Evolutionary conservation across 2,329 filamentous ascomycete species (phyloP), one percentile per base, ranked within the genome.

Genomic region (Nemania sp.): DNA sequence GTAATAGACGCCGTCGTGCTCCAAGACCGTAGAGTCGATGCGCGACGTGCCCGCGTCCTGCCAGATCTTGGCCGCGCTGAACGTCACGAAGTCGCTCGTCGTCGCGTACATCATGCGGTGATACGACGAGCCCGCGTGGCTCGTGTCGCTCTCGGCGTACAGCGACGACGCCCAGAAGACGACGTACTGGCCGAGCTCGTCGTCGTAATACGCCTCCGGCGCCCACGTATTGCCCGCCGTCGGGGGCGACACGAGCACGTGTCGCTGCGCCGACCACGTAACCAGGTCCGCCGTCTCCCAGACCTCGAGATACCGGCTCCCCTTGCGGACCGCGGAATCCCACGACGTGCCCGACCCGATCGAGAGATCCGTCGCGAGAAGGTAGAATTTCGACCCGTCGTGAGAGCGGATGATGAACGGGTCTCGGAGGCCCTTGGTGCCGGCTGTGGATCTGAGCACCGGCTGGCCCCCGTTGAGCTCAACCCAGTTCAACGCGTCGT

Each of bases 181-280:
- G 4, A 78, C 54, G 29, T 81, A 83, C 0, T 72, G 67, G 9
- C 76, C 75, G 10, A 79, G 71, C 0, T 72, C 72, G 0, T 75
- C 68, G 13, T 83, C 80, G 57, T 79, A 83, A 66, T 79, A 82
- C 0, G 81, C 81, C 46, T 83, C 81, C 0, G 81, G 81, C 0
- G 81, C 81, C 81, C 81, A 83, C 0, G 82, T 84, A 51, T 82
- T 84, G 2, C 81, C 82, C 0, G 81, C 81, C 0, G 75, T 79
- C 1, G 74, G 62, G 0, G 81, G 80, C 0, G 81, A 81, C 0
- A 84, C 80, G 5, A 77, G 73, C 20, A 82, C 71, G 20, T 83
- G 80, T 15, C 81, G 76, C 59, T 84, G 81, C 18, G 71, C 73
- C 1, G 79, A 80, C 81, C 81, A 84, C n/a, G 69, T 79, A 21